Percentiles rank a stretch among this genome's conserved stretches.
Evolutionary conservation across 345 rosid genomes (phyloP).

Genomic region (Syzygium aromaticum): DNA sequence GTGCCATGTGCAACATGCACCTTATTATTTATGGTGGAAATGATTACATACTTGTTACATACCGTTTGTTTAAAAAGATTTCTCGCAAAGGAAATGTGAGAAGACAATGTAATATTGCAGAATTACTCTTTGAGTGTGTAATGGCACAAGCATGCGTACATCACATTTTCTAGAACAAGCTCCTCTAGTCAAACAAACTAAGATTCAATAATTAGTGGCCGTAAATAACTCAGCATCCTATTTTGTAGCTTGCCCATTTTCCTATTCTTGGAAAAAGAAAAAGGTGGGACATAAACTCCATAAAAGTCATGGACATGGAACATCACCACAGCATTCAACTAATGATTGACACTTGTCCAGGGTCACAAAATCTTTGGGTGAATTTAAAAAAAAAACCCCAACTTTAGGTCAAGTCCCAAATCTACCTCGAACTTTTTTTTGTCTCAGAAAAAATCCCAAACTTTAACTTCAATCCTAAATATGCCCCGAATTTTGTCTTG

Average conservation of each 20-base stretch:
- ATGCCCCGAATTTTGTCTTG: too few species aligned
- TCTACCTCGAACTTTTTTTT: too few species aligned
- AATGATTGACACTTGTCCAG: constrained; percentile 3
- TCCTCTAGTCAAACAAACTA: background rate
- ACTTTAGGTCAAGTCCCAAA: too few species aligned
- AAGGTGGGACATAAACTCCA: background rate
- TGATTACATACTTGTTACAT: background rate
- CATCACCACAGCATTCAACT: background rate
- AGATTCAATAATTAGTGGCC: background rate
- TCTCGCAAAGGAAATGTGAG: background rate
- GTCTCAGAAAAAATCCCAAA: too few species aligned
- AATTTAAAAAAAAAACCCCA: too few species aligned
- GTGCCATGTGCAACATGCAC: background rate
- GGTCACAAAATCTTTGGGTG: background rate
- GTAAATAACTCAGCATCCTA: background rate
- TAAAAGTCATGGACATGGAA: background rate
- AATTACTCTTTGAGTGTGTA: background rate
- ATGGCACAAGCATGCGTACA: background rate
- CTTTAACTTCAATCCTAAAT: too few species aligned
- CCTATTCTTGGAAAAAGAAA: background rate
- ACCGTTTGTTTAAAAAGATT: background rate
- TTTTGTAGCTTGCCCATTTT: background rate
- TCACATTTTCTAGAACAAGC: background rate
- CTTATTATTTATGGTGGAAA: background rate
- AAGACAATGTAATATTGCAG: background rate